A percentile compares a stretch with the other conserved stretches of the same genome.
phyloP scores from a whole-genome alignment of 768 basidiomycete genomes.

The Leucocoprinus birnbaumii region DNA sequence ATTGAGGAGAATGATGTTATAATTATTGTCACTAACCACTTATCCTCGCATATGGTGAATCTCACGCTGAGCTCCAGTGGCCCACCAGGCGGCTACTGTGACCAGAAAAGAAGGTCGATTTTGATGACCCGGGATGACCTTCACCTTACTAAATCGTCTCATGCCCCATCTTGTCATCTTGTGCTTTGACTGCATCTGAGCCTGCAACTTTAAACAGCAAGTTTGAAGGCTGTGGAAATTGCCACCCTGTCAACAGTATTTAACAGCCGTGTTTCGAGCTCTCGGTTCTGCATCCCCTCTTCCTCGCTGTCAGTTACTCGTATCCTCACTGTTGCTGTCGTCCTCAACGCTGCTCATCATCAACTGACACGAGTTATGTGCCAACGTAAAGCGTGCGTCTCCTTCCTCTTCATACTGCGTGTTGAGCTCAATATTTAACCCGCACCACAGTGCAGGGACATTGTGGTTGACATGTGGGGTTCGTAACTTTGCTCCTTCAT shows the following conservation, averaged over 20 bases:
- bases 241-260: constrained; percentile 8
- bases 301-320: neutral
- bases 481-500: constrained; percentile 19
- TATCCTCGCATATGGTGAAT: constrained; percentile 29
- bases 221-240: constrained; percentile 12
- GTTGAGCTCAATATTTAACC: constrained; percentile 14
- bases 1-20: neutral
- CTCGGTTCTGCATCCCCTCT: constrained; percentile 15
- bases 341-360: neutral
- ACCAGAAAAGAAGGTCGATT: constrained; percentile 27
- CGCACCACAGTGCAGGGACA: constrained; percentile 61
- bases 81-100: constrained; percentile 12
- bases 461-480: constrained; percentile 73
- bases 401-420: neutral
- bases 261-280: neutral
- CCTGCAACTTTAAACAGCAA: constrained; percentile 8
- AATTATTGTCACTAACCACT: neutral
- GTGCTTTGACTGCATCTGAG: constrained; percentile 10
- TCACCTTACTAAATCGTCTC: constrained; percentile 25
- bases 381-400: constrained; percentile 71
- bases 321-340: too few relatives aligned
- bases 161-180: constrained; percentile 17
- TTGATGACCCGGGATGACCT: constrained; percentile 14
- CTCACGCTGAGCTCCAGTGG: constrained; percentile 29
- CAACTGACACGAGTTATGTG: constrained; percentile 47